These are phyloP conservation scores for Erythrobasidium hasegawianum DNA, from an alignment of 1,284 basidiomycete genomes.

Conservation along the genomic window DNA sequence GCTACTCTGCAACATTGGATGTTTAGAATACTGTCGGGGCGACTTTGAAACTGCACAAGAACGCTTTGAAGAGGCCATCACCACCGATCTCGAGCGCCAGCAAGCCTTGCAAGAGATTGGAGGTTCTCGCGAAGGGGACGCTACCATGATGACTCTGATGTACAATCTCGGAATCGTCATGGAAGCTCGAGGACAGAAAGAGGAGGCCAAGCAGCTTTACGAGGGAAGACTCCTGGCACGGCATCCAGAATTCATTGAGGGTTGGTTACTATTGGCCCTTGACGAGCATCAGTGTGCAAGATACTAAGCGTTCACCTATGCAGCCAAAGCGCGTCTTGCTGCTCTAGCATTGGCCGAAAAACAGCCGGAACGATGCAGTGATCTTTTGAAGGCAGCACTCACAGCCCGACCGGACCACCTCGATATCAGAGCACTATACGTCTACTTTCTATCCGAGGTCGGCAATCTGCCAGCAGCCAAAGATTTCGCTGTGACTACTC, in stretches of 20 bases:
- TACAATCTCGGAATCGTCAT: conserved; percentile 86
- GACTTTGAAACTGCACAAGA: conserved; percentile 53
- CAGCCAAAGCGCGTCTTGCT: conserved; percentile 85
- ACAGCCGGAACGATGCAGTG: conserved; percentile 73
- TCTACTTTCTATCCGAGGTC: conserved; percentile 75
- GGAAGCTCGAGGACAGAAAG: conserved; percentile 70
- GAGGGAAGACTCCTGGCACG: conserved; percentile 67
- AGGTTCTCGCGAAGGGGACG: conserved; percentile 56
- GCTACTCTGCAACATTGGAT: conserved; percentile 75
- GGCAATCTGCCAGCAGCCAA: conserved; percentile 68
- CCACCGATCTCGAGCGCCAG: conserved; percentile 52
- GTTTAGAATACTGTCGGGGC: conserved; percentile 66
- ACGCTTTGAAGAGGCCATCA: conserved; percentile 54
- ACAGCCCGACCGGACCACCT: conserved; percentile 65
- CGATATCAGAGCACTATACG: conserved; percentile 72
- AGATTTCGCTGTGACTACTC: conserved; percentile 76
- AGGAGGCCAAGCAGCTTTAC: conserved; percentile 74
- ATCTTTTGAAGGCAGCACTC: conserved; percentile 78
- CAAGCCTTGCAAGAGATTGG: conserved; percentile 24
- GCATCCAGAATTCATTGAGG: conserved; percentile 91
- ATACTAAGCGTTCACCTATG: background rate
- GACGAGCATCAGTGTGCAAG: background rate
- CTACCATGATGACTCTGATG: conserved; percentile 70
- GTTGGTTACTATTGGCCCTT: conserved; percentile 54
- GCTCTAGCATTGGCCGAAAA: conserved; percentile 67